Percentiles rank a stretch among this genome's conserved stretches.
phyloP scores from a whole-genome alignment of 345 rosid species.

The Citrus glauca region DNA sequence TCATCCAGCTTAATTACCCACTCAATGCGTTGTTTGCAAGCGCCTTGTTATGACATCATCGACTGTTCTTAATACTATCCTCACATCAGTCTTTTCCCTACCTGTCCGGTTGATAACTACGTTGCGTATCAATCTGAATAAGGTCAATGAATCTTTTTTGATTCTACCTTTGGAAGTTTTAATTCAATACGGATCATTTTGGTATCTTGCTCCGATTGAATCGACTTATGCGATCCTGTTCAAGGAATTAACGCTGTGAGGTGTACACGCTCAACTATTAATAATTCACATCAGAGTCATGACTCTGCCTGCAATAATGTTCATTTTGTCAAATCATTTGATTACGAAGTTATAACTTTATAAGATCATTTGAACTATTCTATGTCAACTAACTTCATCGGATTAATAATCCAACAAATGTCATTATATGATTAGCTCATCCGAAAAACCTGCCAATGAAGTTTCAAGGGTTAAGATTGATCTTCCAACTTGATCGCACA shows the following conservation, averaged over 20 bases:
- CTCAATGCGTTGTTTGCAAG: neutral
- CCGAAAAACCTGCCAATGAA: neutral
- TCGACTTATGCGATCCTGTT: neutral
- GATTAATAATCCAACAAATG: constrained; percentile 8
- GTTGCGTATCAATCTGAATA: neutral
- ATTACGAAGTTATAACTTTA: neutral
- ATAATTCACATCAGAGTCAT: neutral
- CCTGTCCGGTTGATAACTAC: constrained; percentile 5
- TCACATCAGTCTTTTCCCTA: neutral
- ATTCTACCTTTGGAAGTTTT: neutral
- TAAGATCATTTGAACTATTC: neutral
- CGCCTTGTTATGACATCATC: neutral
- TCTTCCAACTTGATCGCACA: constrained; percentile 18
- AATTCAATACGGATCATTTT: neutral
- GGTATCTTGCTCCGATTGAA: constrained; percentile 10
- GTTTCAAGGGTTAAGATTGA: neutral
- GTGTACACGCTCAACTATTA: neutral
- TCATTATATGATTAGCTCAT: neutral
- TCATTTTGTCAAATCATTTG: neutral
- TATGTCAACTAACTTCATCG: constrained; percentile 9
- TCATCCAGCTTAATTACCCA: neutral
- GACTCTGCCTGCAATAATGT: neutral
- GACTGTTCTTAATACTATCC: neutral
- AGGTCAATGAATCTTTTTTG: constrained; percentile 21
- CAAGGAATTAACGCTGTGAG: neutral